Conservation (phyloP, 2,329 filamentous ascomycete genomes). For the Epichloe uncinata region DNA sequence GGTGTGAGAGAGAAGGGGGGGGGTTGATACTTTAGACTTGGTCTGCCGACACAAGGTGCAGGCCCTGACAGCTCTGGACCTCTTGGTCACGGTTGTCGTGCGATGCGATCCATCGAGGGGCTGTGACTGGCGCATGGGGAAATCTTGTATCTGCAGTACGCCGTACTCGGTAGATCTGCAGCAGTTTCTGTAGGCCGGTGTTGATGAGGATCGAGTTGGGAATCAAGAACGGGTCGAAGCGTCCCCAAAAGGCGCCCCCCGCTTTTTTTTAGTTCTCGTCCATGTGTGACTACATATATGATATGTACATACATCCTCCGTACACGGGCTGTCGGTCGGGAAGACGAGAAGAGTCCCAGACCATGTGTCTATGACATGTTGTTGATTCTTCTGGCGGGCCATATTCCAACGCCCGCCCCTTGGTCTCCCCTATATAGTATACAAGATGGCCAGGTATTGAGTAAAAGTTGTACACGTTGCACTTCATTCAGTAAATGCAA, state of each 20-base stretch:
- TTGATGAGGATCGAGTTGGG: too few species aligned
- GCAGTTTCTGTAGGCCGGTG: too few species aligned
- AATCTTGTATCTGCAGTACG: neutral
- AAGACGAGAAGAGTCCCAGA: too few species aligned
- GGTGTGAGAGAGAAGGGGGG: neutral
- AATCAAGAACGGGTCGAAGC: neutral
- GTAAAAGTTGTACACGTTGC: neutral
- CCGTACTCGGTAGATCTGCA: too few species aligned
- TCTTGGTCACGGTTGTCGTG: constrained; percentile 10
- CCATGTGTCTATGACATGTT: too few species aligned
- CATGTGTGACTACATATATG: too few species aligned
- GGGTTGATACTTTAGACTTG: constrained; percentile 12
- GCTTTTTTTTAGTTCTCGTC: too few species aligned
- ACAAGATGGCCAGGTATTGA: neutral
- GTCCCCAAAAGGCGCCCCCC: neutral
- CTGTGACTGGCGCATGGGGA: neutral
- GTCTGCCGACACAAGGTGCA: constrained; percentile 12
- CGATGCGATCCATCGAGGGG: constrained; percentile 6
- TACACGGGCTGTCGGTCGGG: too few species aligned
- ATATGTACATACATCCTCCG: too few species aligned
- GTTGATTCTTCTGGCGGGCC: too few species aligned
- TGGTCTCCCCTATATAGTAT: neutral
- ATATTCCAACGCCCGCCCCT: neutral
- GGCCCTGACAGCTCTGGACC: constrained; percentile 11
- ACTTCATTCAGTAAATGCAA: neutral